These are phyloP conservation scores for Aspergillus ibericus DNA, from an alignment of 2,329 filamentous ascomycete genomes.

Conservation along the genomic window DNA sequence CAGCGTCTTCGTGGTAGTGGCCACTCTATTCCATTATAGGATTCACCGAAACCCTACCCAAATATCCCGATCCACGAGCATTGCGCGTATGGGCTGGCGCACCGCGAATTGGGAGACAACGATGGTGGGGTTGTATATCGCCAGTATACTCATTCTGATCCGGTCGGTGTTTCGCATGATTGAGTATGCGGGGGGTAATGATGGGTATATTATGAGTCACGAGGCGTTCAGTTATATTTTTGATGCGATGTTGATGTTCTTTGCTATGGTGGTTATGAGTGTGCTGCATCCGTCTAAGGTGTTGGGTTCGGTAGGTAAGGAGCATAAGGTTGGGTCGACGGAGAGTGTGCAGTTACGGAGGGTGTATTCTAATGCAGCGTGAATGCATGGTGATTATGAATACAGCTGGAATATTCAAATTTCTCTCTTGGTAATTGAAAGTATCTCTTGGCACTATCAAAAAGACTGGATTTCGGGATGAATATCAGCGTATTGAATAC, in stretches of 20 bases:
- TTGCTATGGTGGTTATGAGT: conserved; percentile 8
- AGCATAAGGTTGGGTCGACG: not conserved
- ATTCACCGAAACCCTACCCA: conserved; percentile 36
- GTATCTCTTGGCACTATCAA: too few species aligned
- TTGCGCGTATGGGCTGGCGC: not conserved
- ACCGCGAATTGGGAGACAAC: conserved; percentile 7
- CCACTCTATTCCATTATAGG: conserved; percentile 51
- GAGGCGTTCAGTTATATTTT: conserved; percentile 26
- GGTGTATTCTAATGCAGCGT: not conserved
- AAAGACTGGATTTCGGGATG: too few species aligned
- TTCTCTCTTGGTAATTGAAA: too few species aligned
- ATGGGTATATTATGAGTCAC: conserved; percentile 23
- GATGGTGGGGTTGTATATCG: conserved; percentile 11
- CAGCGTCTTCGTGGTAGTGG: conserved; percentile 54
- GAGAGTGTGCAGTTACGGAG: conserved; percentile 2
- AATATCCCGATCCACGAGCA: not conserved
- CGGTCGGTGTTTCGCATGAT: conserved; percentile 24
- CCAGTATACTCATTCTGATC: conserved; percentile 21
- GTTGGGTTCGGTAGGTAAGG: not conserved
- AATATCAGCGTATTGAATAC: too few species aligned
- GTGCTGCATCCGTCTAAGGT: conserved; percentile 10
- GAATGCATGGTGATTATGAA: too few species aligned
- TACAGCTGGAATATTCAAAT: too few species aligned
- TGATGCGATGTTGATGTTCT: conserved; percentile 18
- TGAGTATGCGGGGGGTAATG: conserved; percentile 23